A percentile compares a stretch with the other conserved stretches of the same genome.
Conservation (phyloP, 805 yeast genomes). For the Starmera caribaea region DNA sequence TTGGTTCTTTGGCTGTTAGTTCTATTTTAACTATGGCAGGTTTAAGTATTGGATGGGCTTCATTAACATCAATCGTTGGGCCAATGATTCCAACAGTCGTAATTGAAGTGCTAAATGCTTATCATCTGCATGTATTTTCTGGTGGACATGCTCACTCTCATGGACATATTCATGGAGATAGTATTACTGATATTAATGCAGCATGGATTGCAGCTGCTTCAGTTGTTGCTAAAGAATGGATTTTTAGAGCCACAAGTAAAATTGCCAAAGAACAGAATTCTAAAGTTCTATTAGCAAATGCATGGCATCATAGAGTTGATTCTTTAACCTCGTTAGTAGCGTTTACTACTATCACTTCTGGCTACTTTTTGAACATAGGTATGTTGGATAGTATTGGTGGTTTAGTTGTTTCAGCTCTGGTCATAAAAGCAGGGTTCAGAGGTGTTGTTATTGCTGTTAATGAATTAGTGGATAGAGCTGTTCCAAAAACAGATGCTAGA, state of each 20-base stretch:
- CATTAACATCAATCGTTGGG: constrained; percentile 57
- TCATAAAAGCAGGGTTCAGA: constrained; percentile 75
- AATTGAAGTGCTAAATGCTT: constrained; percentile 40
- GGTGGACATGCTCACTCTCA: constrained; percentile 27
- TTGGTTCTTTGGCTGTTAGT: constrained; percentile 86
- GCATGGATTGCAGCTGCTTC: constrained; percentile 95
- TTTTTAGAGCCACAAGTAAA: constrained; percentile 72
- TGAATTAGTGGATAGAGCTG: constrained; percentile 72
- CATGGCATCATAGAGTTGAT: constrained; percentile 98
- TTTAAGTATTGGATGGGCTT: constrained; percentile 80
- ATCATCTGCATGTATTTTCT: constrained; percentile 36
- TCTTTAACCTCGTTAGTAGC: constrained; percentile 90
- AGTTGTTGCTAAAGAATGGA: constrained; percentile 78
- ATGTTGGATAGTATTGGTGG: constrained; percentile 96
- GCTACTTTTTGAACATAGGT: constrained; percentile 64
- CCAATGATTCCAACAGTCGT: constrained; percentile 56
- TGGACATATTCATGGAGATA: constrained; percentile 21
- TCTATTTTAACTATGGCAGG: constrained; percentile 82
- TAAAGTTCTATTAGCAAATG: constrained; percentile 88
- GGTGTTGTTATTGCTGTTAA: constrained; percentile 61
- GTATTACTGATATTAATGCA: constrained; percentile 69
- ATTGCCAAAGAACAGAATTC: constrained; percentile 75
- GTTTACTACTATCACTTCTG: constrained; percentile 75
- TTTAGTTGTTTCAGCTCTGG: constrained; percentile 67
- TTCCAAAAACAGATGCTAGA: constrained; percentile 39